phyloP scores from a whole-genome alignment of 192 early-diverging fungal species.

The Coemansia biformis region DNA sequence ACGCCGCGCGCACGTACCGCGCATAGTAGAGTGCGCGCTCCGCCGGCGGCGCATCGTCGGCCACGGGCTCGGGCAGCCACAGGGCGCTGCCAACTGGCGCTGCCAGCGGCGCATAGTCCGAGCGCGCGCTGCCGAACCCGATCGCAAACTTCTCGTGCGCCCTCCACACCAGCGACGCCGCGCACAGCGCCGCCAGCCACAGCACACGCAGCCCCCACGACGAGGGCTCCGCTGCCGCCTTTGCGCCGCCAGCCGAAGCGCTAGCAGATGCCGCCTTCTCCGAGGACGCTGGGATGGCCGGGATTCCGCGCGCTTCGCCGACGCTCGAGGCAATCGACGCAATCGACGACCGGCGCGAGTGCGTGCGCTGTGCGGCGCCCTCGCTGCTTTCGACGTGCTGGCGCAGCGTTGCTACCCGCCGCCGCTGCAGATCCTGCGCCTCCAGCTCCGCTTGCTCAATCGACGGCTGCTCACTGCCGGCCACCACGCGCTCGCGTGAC shows the following conservation, averaged over 20 bases:
- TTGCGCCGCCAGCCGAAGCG: background rate
- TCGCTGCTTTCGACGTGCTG: slow-evolving; percentile 18
- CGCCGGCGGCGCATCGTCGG: slow-evolving; percentile 6
- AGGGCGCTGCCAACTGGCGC: slow-evolving; percentile 19
- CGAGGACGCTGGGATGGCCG: slow-evolving; percentile 14
- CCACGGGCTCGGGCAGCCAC: slow-evolving; percentile 2
- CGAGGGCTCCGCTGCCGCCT: background rate
- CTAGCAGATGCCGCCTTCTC: background rate
- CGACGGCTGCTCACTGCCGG: background rate
- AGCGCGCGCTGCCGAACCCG: slow-evolving; percentile 36
- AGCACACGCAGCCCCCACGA: slow-evolving; percentile 17
- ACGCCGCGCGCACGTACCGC: slow-evolving; percentile 17
- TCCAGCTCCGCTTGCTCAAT: slow-evolving; percentile 19
- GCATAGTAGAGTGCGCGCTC: slow-evolving; percentile 14
- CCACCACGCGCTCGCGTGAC: slow-evolving; percentile 11
- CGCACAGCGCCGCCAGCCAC: slow-evolving; percentile 8
- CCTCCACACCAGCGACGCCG: slow-evolving; percentile 18
- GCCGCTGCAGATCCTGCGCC: slow-evolving; percentile 38
- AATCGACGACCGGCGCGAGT: slow-evolving; percentile 41
- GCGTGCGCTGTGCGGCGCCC: slow-evolving; percentile 8
- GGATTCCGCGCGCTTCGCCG: slow-evolving; percentile 36
- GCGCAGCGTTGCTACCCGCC: slow-evolving; percentile 44
- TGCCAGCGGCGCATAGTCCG: slow-evolving; percentile 18
- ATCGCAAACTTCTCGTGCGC: slow-evolving; percentile 33
- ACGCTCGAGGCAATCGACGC: slow-evolving; percentile 35